These are phyloP conservation scores for Royoungia palumana DNA, from an alignment of 768 basidiomycete species.

Conservation along the genomic window DNA sequence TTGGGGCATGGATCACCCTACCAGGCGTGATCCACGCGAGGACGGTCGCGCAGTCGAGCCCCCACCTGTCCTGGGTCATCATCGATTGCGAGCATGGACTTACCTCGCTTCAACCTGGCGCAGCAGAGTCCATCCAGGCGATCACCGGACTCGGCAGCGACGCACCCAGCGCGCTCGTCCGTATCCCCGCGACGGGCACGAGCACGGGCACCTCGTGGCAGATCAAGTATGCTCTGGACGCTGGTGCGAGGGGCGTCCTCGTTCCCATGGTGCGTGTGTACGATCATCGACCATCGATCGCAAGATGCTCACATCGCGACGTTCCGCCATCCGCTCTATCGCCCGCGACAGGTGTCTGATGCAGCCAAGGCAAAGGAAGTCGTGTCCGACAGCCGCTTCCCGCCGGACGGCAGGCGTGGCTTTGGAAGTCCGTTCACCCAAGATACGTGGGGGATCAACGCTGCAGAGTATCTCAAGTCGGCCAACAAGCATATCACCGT, in stretches of 20 bases:
- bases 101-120: slow-evolving; percentile 51
- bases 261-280: slow-evolving; percentile 57
- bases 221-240: slow-evolving; percentile 68
- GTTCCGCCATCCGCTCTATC: no score
- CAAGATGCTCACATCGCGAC: background rate
- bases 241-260: slow-evolving; percentile 60
- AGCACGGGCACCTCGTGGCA: slow-evolving; percentile 60
- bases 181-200: slow-evolving; percentile 62
- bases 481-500: slow-evolving; percentile 57
- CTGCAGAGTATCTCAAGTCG: slow-evolving; percentile 47
- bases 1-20: slow-evolving; percentile 64
- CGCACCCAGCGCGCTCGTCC: slow-evolving; percentile 53
- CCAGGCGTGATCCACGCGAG: slow-evolving; percentile 59
- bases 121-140: slow-evolving; percentile 52
- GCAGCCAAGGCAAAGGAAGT: slow-evolving; percentile 55
- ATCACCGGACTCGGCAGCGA: slow-evolving; percentile 44
- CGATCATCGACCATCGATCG: background rate
- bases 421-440: slow-evolving; percentile 66
- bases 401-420: slow-evolving; percentile 59
- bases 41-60: slow-evolving; percentile 52
- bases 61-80: slow-evolving; percentile 58
- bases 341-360: slow-evolving; percentile 45
- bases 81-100: slow-evolving; percentile 72
- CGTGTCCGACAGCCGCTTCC: slow-evolving; percentile 57
- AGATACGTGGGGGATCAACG: slow-evolving; percentile 50